A percentile compares a stretch with the other conserved stretches of the same genome.
Conservation (phyloP, 148 eudicot species). For the Agrostemma githago region DNA sequence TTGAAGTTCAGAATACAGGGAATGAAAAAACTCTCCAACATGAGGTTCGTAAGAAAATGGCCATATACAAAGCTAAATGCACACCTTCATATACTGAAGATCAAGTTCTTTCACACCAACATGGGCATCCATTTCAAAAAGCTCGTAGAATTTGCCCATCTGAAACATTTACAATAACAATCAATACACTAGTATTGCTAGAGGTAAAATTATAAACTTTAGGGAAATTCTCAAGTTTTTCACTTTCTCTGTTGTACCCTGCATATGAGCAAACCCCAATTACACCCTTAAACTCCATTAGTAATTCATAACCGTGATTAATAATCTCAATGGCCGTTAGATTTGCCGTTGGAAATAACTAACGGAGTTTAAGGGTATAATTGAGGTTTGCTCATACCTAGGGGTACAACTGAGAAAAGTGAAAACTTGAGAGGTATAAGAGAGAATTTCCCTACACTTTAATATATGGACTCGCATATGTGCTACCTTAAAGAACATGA, state of each 20-base stretch:
- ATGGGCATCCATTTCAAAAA: constrained; percentile 99
- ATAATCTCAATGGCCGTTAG: no score
- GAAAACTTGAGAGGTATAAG: no score
- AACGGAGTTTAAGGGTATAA: no score
- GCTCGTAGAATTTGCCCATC: constrained; percentile 99
- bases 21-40: not conserved
- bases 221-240: no score
- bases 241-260: no score
- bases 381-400: no score
- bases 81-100: constrained; percentile 98
- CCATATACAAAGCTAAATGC: not conserved
- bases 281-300: no score
- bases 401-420: no score
- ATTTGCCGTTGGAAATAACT: no score
- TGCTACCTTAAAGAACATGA: constrained; percentile 92
- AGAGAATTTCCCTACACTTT: not conserved
- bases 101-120: constrained; percentile 92
- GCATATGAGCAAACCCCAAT: no score
- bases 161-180: constrained; percentile 24
- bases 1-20: constrained; percentile 1
- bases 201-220: not conserved
- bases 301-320: no score
- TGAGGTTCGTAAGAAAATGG: not conserved
- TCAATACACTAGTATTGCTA: not conserved
- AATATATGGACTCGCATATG: constrained; percentile 6